Conservation (phyloP, 108 stramenopile species). For the Fragilaria crotonensis region DNA sequence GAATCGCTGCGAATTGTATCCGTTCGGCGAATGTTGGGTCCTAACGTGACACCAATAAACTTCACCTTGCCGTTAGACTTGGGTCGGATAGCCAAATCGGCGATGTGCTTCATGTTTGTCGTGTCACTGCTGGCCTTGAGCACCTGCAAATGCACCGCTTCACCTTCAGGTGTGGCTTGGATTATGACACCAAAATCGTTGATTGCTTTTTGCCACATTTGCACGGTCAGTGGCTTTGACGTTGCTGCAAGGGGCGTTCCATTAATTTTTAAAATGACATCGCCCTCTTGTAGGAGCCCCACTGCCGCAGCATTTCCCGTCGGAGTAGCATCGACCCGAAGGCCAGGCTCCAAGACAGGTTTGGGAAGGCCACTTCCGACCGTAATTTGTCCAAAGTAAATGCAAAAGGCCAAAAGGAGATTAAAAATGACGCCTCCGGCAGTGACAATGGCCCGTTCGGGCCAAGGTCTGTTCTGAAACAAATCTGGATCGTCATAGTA, state of each 20-base stretch:
- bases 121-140: conserved; percentile 12
- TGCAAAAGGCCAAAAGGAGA: conserved; percentile 50
- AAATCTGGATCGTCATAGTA: conserved; percentile 75
- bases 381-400: conserved; percentile 67
- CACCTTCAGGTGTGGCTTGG: conserved; percentile 56
- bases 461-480: conserved; percentile 78
- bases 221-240: conserved; percentile 5
- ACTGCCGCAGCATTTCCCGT: conserved; percentile 41
- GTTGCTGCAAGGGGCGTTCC: conserved; percentile 18
- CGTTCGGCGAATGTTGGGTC: conserved; percentile 53
- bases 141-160: conserved; percentile 37
- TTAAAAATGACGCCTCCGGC: conserved; percentile 79
- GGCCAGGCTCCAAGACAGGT: conserved; percentile 5
- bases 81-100: neutral
- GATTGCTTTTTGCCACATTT: conserved; percentile 48
- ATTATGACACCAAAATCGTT: conserved; percentile 60
- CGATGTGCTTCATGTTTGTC: neutral
- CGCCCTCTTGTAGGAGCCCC: conserved; percentile 57
- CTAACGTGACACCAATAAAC: conserved; percentile 62
- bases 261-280: conserved; percentile 65
- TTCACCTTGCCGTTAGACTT: neutral
- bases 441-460: conserved; percentile 59
- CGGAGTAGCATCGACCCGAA: conserved; percentile 6
- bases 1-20: conserved; percentile 41
- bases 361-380: conserved; percentile 2